Evolutionary conservation across 2,329 filamentous ascomycete genomes (phyloP).

Genomic region (Zopfia rhizophila): DNA sequence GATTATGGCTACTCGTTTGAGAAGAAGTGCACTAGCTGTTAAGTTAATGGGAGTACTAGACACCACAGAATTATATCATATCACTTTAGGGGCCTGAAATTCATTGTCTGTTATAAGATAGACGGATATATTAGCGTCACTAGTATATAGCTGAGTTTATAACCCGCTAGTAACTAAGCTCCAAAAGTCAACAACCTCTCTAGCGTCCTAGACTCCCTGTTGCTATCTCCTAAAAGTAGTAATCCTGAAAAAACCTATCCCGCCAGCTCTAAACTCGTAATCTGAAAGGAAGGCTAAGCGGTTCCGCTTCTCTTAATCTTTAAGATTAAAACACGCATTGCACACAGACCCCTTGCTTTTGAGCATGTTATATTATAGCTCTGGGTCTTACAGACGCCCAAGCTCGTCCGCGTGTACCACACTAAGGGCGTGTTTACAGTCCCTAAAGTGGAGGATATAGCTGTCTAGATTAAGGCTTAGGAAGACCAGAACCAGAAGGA

Average conservation of each 20-base stretch:
- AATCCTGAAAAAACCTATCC: slow-evolving; percentile 1
- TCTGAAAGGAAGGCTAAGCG: slow-evolving; percentile 42
- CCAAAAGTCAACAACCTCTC: slow-evolving; percentile 5
- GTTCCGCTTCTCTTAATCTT: slow-evolving; percentile 44
- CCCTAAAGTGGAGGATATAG: slow-evolving; percentile 23
- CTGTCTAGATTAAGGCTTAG: slow-evolving; percentile 20
- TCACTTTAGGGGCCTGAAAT: slow-evolving; percentile 52
- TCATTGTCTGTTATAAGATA: slow-evolving; percentile 44
- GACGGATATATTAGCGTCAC: slow-evolving; percentile 51
- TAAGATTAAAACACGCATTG: slow-evolving; percentile 59
- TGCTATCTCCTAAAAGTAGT: slow-evolving; percentile 12
- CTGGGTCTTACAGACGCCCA: slow-evolving; percentile 60
- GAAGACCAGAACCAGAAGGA: slow-evolving; percentile 20
- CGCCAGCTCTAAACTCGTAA: slow-evolving; percentile 17
- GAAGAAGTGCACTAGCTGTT: slow-evolving; percentile 53
- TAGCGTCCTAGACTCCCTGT: slow-evolving; percentile 14
- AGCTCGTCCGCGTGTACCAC: slow-evolving; percentile 60
- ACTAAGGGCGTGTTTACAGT: slow-evolving; percentile 46
- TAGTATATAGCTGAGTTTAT: slow-evolving; percentile 3
- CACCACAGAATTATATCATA: slow-evolving; percentile 61
- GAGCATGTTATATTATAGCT: slow-evolving; percentile 54
- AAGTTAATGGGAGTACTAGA: slow-evolving; percentile 53
- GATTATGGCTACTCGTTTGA: slow-evolving; percentile 60
- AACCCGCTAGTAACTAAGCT: background rate
- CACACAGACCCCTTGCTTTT: slow-evolving; percentile 46